Conservation (phyloP, 2,329 filamentous ascomycete genomes). For the Cladophialophora carrionii region DNA sequence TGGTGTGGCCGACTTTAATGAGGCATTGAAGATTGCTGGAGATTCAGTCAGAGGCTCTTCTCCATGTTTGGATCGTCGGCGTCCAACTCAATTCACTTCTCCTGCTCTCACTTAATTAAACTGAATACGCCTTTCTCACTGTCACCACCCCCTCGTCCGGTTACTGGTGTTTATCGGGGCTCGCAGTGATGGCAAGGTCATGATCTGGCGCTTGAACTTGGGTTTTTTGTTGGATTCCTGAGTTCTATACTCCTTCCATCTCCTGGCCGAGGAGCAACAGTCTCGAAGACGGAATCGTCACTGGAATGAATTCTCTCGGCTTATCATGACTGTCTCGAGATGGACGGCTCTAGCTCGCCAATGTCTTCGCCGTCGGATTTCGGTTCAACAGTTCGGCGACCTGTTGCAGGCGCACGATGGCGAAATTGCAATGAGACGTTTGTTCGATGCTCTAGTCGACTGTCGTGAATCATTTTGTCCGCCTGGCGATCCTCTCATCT, state of each 20-base stretch:
- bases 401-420: constrained; percentile 17
- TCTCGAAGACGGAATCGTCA: neutral
- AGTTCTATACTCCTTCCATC: neutral
- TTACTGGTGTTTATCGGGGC: neutral
- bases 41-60: neutral
- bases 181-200: neutral
- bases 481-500: constrained; percentile 35
- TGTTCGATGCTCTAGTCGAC: constrained; percentile 32
- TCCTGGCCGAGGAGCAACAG: neutral
- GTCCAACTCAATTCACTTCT: no score
- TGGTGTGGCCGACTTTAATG: neutral
- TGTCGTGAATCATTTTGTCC: constrained; percentile 33
- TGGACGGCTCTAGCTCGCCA: constrained; percentile 32
- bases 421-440: constrained; percentile 23
- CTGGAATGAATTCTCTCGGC: neutral
- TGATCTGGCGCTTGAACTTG: neutral
- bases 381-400: constrained; percentile 30
- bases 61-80: constrained; percentile 3
- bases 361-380: constrained; percentile 33
- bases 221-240: neutral
- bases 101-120: no score
- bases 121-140: neutral
- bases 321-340: constrained; percentile 43
- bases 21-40: neutral
- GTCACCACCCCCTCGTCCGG: neutral